Evolutionary conservation across 1,284 basidiomycete species (phyloP), one percentile per base, ranked within the genome.

Genomic region (Puccinia horiana): DNA sequence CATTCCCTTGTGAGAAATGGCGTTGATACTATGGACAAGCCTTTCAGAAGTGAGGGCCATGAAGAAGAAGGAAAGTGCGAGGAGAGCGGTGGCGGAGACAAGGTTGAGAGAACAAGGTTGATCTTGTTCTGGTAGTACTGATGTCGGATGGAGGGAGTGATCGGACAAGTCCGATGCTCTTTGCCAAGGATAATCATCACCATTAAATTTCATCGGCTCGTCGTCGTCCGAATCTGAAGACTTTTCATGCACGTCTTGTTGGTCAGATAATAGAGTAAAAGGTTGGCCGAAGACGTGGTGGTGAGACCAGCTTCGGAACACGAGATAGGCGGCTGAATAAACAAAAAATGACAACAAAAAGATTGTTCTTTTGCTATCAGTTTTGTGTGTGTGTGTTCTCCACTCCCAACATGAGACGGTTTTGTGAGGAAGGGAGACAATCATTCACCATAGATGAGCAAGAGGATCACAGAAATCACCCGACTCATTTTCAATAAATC

Each of bases 291-390:
- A 96, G 8, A 95, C 88, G 47, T 89, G 87, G 67, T 92, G 90
- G 87, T 96, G 94, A 0, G 93, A 93, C 86, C 91, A 94, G 12
- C 96, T 91, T 86, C 95, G 94, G 89, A 96, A 96, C 69, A 92
- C 86, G 23, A 96, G 89, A 85, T 93, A 94, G 32, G 89, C 90
- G 1, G 87, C 86, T 86, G 94, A 94, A 80, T 91, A 92, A 83
- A 20, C 81, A 35, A 32, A n/a, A 70, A 63, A 29, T 63, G 69
- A 61, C 82, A 49, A 37, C 23, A 73, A 29, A 6, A 49, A 4
- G 20, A 9, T 49, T 1, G 29, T 29, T 20, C 12, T 29, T 23
- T 58, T 29, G 32, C 14, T 3, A 29, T 6, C 32, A 61, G 23
- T 20, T 16, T 8, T 47, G 44, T 47, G 44, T 47, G 44, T 47